Evolutionary conservation across 371 early-diverging fungal species (phyloP).

Genomic region (Actinomortierella ambigua): DNA sequence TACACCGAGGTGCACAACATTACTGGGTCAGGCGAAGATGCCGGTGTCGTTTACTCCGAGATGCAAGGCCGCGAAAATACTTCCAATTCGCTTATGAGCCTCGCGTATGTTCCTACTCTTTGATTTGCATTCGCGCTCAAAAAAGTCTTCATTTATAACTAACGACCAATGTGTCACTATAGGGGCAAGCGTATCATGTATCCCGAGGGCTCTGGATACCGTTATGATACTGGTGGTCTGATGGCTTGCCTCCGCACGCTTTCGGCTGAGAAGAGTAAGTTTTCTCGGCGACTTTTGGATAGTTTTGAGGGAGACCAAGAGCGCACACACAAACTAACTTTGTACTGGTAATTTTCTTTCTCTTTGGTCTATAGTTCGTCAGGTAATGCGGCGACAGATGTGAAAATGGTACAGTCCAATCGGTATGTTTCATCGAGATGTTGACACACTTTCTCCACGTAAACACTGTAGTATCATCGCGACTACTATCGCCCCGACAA

Average conservation of each 20-base stretch:
- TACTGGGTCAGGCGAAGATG: slow-evolving; percentile 49
- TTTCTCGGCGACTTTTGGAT: too few species aligned
- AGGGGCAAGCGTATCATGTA: slow-evolving; percentile 64
- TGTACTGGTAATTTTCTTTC: too few species aligned
- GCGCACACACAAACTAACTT: too few species aligned
- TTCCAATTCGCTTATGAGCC: slow-evolving; percentile 27
- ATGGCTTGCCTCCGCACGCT: slow-evolving; percentile 71
- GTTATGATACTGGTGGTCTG: slow-evolving; percentile 70
- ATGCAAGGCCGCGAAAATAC: slow-evolving; percentile 53
- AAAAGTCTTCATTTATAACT: neutral
- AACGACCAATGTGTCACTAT: neutral
- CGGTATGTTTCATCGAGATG: neutral
- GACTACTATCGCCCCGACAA: slow-evolving; percentile 75
- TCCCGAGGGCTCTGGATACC: slow-evolving; percentile 68
- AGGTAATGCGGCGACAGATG: slow-evolving; percentile 12
- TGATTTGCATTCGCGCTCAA: neutral
- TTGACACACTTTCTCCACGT: neutral
- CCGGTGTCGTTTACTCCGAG: slow-evolving; percentile 52
- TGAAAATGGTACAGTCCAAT: too few species aligned
- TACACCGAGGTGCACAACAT: slow-evolving; percentile 64
- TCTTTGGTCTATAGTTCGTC: slow-evolving; percentile 16
- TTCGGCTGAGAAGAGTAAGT: slow-evolving; percentile 66
- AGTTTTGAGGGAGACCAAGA: too few species aligned
- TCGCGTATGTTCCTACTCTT: too few species aligned
- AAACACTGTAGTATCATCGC: slow-evolving; percentile 56